Evolutionary conservation across 805 yeast species (phyloP), one percentile per base, ranked within the genome.

Genomic region (Metschnikowia noctiluminum): DNA sequence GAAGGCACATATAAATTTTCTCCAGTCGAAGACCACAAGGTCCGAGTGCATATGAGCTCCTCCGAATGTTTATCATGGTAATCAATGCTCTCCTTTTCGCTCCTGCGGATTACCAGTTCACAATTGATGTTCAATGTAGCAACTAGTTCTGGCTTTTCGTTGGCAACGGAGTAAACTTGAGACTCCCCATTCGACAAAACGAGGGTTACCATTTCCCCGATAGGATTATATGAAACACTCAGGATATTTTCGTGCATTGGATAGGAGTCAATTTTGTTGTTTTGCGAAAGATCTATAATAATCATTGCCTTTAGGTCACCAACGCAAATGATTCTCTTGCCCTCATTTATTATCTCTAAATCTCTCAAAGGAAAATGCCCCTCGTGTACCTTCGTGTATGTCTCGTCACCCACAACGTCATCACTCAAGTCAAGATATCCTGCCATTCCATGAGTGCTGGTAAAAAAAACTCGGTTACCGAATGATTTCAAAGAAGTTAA

Each of bases 1-100:
- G 85, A 70, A 2, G 96, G 90, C 15, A 88, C 59, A 2, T 90
- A 89, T 42, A 89, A 70, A n/a, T 71, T 63, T 45, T 79, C 79
- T 14, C 96, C 96, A 45, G 77, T 73, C 2, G 85, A 79, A 48
- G 82, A 79, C 96, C 96, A 89, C 35, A 77, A 79, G 2, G 82
- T 75, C 38, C 76, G 77, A 0, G 87, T 75, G 27, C 83, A 67
- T 1, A 78, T 61, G 38, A 78, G 65, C 58, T 70, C 76, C 3
- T 71, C 77, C 3, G 65, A 62, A 42, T 74, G 73, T 40, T 78
- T 83, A 9, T 62, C 71, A 12, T 57, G 63, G 52, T 56, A 76
- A 38, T 74, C 74, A 39, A 73, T 61, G 15, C 56, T 59, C 31
- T 65, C 72, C 2, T 3, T 3, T 5, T 30, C 13, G 12, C 12